Evolutionary conservation across 352 stramenopile genomes (phyloP), one percentile per base, ranked within the genome.

Genomic region (Phytophthora hybrid): DNA sequence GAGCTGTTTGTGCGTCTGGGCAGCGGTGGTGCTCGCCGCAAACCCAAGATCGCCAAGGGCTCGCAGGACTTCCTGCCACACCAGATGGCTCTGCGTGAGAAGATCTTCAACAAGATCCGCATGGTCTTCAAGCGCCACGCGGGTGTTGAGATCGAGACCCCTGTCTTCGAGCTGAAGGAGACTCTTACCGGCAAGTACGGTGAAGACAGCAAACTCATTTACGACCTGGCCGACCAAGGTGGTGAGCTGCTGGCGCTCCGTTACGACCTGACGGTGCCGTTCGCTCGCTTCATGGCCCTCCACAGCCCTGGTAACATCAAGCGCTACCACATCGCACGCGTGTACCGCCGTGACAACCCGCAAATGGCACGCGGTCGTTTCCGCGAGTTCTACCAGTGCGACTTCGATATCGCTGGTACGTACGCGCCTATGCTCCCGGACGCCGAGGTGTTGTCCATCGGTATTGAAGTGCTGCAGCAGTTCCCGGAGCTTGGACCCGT

Each of bases 381-480:
- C 84, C 92, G 98, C 55, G 98, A 99, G 76, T 99, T 99, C 80
- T 99, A 99, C 87, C 98, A 99, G 81, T 99, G 98, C 77, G 98
- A 99, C 73, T 99, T 99, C 64, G 98, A 99, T 80, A 98, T 99
- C 73, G 98, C 98, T 32, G 97, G 97, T 60, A 88, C 78, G 44
- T 99, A 99, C 78, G 84, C 91, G 58, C 80, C 91, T 5, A 99
- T 99, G 98, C 90, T 99, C 18, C 84, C 97, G 7, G 98, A 99
- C 73, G 95, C 98, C 29, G 98, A 99, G 76, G 98, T 98, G 67
- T 71, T 99, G 13, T 97, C 93, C 55, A 95, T 99, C 34, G 97
- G 91, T 46, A 94, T 98, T 71, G 97, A 99, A 66, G 87, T 95
- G 53, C 69, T 97, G 49, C 87, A 94, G 80, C 87, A 95, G 63